Percentiles rank a stretch among this genome's conserved stretches.
These are phyloP conservation scores for Triticum dicoccoides DNA, from an alignment of 176 grass and related monocot genomes.

Conservation along the genomic window DNA sequence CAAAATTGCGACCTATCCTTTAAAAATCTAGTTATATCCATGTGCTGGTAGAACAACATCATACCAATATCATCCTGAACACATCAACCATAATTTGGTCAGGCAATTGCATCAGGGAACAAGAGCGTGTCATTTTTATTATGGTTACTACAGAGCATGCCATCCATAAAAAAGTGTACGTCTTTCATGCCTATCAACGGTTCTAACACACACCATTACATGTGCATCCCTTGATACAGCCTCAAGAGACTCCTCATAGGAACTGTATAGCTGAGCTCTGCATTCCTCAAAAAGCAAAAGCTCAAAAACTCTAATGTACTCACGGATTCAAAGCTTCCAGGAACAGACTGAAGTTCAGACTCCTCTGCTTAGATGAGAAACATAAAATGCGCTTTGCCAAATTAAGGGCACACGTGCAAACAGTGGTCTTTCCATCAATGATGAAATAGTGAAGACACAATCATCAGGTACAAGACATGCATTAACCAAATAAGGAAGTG, in stretches of 20 bases:
- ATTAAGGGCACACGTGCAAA: not conserved
- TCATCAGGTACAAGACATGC: no score
- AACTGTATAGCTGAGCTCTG: constrained; percentile 63
- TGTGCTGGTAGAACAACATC: constrained; percentile 63
- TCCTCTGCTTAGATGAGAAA: constrained; percentile 60
- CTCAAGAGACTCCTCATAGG: constrained; percentile 78
- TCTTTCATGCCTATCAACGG: constrained; percentile 59
- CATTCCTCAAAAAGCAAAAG: constrained; percentile 98
- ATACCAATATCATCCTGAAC: constrained; percentile 64
- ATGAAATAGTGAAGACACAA: not conserved
- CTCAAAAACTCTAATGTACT: constrained; percentile 84
- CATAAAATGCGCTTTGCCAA: not conserved
- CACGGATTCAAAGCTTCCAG: constrained; percentile 78
- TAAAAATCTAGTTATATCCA: constrained; percentile 91
- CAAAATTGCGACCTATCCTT: constrained; percentile 87
- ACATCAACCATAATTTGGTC: constrained; percentile 18
- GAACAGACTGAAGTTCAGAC: constrained; percentile 82
- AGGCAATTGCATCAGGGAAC: not conserved
- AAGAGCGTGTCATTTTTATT: not conserved
- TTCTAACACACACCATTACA: constrained; percentile 66
- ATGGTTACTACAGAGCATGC: not conserved
- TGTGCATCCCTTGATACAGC: constrained; percentile 64
- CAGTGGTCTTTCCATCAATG: not conserved
- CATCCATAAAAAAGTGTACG: constrained; percentile 30
- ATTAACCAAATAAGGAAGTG: not conserved